These are phyloP conservation scores for Eutrema yunnanense DNA, from an alignment of 345 rosid genomes.

Conservation along the genomic window DNA sequence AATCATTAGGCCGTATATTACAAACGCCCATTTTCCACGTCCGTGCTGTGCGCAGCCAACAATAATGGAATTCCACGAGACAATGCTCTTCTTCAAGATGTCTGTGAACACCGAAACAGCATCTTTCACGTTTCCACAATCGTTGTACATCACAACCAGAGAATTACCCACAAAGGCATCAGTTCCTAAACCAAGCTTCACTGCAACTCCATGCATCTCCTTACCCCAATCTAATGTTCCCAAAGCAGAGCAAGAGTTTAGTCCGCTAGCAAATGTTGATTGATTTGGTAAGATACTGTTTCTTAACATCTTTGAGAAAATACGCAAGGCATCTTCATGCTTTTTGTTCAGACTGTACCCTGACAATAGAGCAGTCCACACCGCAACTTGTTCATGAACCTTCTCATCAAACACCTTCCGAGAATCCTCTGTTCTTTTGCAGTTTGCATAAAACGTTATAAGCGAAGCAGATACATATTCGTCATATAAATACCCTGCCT, in stretches of 20 bases:
- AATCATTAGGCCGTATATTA: conserved; percentile 50
- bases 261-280: conserved; percentile 58
- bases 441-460: conserved; percentile 61
- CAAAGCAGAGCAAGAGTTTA: conserved; percentile 58
- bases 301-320: conserved; percentile 53
- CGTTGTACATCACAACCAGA: conserved; percentile 50
- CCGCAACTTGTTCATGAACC: conserved; percentile 42
- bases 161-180: conserved; percentile 66
- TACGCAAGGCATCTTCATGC: conserved; percentile 45
- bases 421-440: conserved; percentile 39
- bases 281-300: conserved; percentile 52
- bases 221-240: conserved; percentile 63
- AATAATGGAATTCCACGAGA: conserved; percentile 68
- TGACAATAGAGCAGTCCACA: conserved; percentile 64
- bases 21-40: conserved; percentile 41
- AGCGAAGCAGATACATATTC: conserved; percentile 57
- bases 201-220: conserved; percentile 47
- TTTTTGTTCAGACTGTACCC: conserved; percentile 46
- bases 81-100: conserved; percentile 40
- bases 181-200: conserved; percentile 50
- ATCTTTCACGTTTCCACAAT: conserved; percentile 46
- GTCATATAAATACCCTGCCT: conserved; percentile 40
- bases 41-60: conserved; percentile 75
- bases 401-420: conserved; percentile 40
- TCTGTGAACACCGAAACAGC: conserved; percentile 41